Base-by-base conservation (phyloP, 2,329 filamentous ascomycete species). In the Penicillium decumbens region DNA sequence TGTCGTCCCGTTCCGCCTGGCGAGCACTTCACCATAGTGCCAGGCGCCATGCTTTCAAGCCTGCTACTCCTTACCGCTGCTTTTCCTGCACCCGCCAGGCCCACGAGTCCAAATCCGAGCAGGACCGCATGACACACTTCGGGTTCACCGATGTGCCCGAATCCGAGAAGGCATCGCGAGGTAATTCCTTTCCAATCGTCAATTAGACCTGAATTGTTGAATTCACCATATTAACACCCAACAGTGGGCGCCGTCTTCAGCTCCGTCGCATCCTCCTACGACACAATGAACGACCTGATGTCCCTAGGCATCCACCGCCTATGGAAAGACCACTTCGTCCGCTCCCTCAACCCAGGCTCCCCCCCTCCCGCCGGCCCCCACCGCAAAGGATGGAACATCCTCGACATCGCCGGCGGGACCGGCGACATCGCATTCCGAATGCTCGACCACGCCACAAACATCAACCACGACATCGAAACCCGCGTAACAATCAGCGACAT, bases 271-370 rank as follows among this genome's bases (percentile, higher is more conserved):
- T 84, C 88, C 55, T 89, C 87, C 15, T 98, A 98, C 74, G 93
- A 98, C 72, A 87, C 85, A 55, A 98, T 98, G 93, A 98, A 98
- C 75, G 93, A 98, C 71, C 80, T 97, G 60, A 98, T 98, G 93
- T 97, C 93, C 6, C 82, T 98, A 41, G 93, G 93, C 47, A 91
- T 95, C 74, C 93, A 98, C 72, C 87, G 93, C 38, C 77, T 98
- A 32, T 98, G 93, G 93, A 98, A 88, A 76, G 92, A 97, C 73
- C 85, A 95, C 74, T 98, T 97, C 71, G 92, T 98, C 40, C 85
- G 88, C 59, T 86, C 85, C 29, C 81, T 98, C 28, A 93, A 96
- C 69, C 92, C 93, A 0, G 91, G 91, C 57, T 80, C 75, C 1
- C 59, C 77, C 63, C 40, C 63, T 68, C 9, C 65, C 61, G 30